These are phyloP conservation scores for Aspergillus sp. DNA, from an alignment of 2,329 filamentous ascomycete genomes.

Conservation along the genomic window DNA sequence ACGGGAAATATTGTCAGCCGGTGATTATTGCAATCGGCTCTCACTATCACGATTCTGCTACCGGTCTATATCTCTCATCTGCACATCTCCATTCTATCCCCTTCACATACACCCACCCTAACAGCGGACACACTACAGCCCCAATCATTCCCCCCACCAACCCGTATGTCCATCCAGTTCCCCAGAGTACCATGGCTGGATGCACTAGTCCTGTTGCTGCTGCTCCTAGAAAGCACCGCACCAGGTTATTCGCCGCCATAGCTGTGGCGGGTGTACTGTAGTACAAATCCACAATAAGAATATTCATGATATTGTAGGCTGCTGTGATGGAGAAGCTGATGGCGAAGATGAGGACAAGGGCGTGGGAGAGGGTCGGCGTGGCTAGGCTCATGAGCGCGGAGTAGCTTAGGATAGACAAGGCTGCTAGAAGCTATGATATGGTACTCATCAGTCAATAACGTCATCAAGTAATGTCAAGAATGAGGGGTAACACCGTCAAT, in stretches of 20 bases:
- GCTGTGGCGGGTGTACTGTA: constrained; percentile 32
- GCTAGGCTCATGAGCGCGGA: constrained; percentile 34
- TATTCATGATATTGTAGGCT: constrained; percentile 46
- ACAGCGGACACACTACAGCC: constrained; percentile 14
- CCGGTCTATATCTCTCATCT: not conserved
- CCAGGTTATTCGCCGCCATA: constrained; percentile 38
- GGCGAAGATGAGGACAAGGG: constrained; percentile 36
- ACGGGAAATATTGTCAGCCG: too few relatives aligned
- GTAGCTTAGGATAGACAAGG: constrained; percentile 38
- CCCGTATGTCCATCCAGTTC: constrained; percentile 21
- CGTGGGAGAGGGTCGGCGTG: constrained; percentile 27
- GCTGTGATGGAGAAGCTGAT: constrained; percentile 41
- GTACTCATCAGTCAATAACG: not conserved
- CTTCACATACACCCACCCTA: constrained; percentile 21
- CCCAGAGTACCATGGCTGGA: constrained; percentile 22
- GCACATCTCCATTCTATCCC: constrained; percentile 24
- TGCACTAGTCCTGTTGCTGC: constrained; percentile 28
- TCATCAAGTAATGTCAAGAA: not conserved
- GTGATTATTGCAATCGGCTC: too few relatives aligned
- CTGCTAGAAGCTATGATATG: constrained; percentile 5
- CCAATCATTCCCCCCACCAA: constrained; percentile 16
- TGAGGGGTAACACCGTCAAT: constrained; percentile 33
- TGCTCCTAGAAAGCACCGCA: constrained; percentile 36
- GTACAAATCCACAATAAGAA: constrained; percentile 49
- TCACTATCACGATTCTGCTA: not conserved